Base-by-base conservation (phyloP, 106 monocot species). In the Triglochin maritima region DNA sequence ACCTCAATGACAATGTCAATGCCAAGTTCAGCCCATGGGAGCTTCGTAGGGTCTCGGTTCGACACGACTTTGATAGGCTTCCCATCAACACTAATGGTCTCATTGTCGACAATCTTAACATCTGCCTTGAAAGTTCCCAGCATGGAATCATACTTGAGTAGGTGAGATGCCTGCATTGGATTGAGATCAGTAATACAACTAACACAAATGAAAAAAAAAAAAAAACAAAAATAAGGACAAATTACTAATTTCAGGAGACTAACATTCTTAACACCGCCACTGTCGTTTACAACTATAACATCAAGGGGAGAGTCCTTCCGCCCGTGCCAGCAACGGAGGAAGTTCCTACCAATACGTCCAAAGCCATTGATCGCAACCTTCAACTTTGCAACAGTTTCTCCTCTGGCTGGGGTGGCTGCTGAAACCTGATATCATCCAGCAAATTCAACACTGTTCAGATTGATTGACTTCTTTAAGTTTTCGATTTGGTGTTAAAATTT, bases 1-100 rank as follows among this genome's bases (percentile, higher is more conserved):
- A 96, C 96, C 90, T 96, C 96, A 43, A 96, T 96, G 12, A 96
- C 96, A 74, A 96, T 96, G 71, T 96, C 96, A 9, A 96, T 96
- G 56, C 96, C 96, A 17, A 96, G 64, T n/a, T 87, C 96, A 41
- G 87, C 79, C 96, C 96, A 96, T 47, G 96, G 96, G 11, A 96
- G 85, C 80, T 96, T 71, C 72, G 88, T 74, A 15, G 96, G 96
- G 74, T 96, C 96, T 57, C 96, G 72, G 78, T 56, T 85, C 0
- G 96, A 76, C 47, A 96, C 90, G 9, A 96, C 91, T 80, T 74
- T 85, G 81, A 96, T 83, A 2, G 41, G 78, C 77, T 96, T 96
- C 45, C 96, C 96, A 42, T 96, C 96, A 2, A 96, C 96, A 46
- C 90, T 88, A 62, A 96, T 87, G 10, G 90, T 96, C 45, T 81